These are phyloP conservation scores for Phytophthora megakarya DNA, from an alignment of 352 stramenopile species.

Conservation along the genomic window DNA sequence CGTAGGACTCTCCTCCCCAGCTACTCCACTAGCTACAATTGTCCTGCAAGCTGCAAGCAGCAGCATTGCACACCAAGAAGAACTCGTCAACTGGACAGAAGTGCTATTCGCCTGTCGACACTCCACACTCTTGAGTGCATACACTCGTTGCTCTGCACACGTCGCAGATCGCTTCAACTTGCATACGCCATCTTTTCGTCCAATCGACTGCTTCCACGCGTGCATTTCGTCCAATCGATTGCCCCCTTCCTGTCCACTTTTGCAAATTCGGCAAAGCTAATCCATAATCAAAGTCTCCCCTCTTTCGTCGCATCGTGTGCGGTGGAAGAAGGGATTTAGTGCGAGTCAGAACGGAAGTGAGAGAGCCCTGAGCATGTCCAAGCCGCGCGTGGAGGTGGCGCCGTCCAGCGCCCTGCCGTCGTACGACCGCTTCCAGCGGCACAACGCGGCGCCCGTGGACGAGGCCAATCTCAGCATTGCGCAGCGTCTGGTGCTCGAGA, in stretches of 20 bases:
- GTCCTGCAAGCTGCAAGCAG: too few species aligned
- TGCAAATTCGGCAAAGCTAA: background rate
- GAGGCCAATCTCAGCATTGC: slow-evolving; percentile 67
- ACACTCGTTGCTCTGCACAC: background rate
- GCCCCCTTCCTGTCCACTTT: slow-evolving; percentile 1
- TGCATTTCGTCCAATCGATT: slow-evolving; percentile 25
- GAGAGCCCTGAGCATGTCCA: slow-evolving; percentile 32
- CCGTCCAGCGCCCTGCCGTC: slow-evolving; percentile 74
- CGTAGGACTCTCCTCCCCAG: slow-evolving; percentile 9
- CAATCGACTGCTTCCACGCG: slow-evolving; percentile 15
- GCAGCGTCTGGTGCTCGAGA: slow-evolving; percentile 86
- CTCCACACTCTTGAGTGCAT: too few species aligned
- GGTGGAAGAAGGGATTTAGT: slow-evolving; percentile 2
- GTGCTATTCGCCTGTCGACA: too few species aligned
- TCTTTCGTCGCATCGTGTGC: slow-evolving; percentile 21
- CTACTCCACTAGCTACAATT: too few species aligned
- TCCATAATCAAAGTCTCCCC: slow-evolving; percentile 18
- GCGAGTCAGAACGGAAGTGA: slow-evolving; percentile 23
- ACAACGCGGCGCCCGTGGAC: slow-evolving; percentile 60
- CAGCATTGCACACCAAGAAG: background rate
- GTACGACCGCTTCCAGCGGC: slow-evolving; percentile 81
- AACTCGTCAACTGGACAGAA: too few species aligned
- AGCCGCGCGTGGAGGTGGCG: slow-evolving; percentile 62
- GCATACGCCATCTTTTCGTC: too few species aligned
- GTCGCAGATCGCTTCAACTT: slow-evolving; percentile 11